Evolutionary conservation across 2,329 filamentous ascomycete species (phyloP).

Genomic region (Venturia nashicola): DNA sequence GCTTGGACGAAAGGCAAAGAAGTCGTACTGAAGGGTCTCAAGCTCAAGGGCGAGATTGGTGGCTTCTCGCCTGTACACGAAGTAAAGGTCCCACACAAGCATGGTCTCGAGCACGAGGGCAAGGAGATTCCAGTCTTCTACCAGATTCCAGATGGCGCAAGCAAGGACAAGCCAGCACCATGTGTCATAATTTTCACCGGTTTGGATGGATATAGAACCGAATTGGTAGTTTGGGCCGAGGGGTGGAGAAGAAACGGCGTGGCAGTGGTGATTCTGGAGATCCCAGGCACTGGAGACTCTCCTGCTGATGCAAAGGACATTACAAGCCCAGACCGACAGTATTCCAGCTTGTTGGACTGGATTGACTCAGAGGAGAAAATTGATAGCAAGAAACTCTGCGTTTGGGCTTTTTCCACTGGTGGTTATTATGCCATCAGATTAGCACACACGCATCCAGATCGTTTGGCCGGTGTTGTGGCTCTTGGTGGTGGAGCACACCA

Average conservation of each 20-base stretch:
- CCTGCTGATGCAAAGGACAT: constrained; percentile 36
- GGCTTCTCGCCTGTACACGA: constrained; percentile 42
- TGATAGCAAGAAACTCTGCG: constrained; percentile 34
- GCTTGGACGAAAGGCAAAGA: constrained; percentile 57
- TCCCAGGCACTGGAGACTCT: constrained; percentile 46
- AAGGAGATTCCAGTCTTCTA: constrained; percentile 51
- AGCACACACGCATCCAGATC: constrained; percentile 44
- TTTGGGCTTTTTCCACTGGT: constrained; percentile 47
- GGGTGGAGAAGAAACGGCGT: constrained; percentile 38
- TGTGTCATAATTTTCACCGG: constrained; percentile 45
- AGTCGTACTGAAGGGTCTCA: constrained; percentile 45
- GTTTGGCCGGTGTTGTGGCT: constrained; percentile 39
- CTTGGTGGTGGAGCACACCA: constrained; percentile 45
- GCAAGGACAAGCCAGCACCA: constrained; percentile 32
- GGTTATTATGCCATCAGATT: constrained; percentile 46
- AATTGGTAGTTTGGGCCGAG: constrained; percentile 40
- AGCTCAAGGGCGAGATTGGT: constrained; percentile 26
- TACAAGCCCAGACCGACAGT: constrained; percentile 39
- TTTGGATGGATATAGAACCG: constrained; percentile 47
- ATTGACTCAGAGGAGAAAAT: constrained; percentile 34
- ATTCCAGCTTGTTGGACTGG: constrained; percentile 43
- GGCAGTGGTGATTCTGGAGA: constrained; percentile 40
- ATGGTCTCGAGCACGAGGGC: constrained; percentile 39
- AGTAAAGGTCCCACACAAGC: constrained; percentile 46
- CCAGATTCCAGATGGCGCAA: constrained; percentile 40